phyloP scores from a whole-genome alignment of 768 basidiomycete species.

The Amanita pseudoporphyria region DNA sequence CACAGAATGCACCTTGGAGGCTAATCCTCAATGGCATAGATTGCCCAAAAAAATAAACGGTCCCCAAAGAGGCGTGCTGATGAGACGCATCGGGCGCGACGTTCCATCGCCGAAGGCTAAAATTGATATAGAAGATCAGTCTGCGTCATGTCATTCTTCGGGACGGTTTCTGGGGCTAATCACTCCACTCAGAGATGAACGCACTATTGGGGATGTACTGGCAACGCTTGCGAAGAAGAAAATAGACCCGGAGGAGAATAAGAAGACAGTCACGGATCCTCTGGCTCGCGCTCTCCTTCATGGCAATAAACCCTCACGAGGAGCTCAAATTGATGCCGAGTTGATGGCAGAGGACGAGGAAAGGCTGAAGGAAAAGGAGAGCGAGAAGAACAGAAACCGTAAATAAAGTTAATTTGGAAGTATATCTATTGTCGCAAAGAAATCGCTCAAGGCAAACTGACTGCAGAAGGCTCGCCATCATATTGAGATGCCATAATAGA shows the following conservation, averaged over 20 bases:
- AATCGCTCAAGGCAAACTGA: too few species aligned
- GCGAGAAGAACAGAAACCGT: not conserved
- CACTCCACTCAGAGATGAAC: constrained; percentile 27
- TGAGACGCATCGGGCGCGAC: constrained; percentile 19
- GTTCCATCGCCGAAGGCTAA: constrained; percentile 25
- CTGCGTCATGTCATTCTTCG: constrained; percentile 6
- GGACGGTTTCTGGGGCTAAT: not conserved
- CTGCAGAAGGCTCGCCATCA: too few species aligned
- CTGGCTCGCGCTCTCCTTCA: constrained; percentile 40
- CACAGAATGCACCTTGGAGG: not conserved
- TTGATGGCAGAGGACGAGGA: constrained; percentile 44
- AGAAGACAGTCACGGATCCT: constrained; percentile 31
- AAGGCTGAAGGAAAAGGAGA: constrained; percentile 32
- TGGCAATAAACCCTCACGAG: constrained; percentile 47
- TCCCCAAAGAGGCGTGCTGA: constrained; percentile 8
- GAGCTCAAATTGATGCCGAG: constrained; percentile 49
- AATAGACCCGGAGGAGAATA: constrained; percentile 19
- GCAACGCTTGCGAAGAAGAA: constrained; percentile 21
- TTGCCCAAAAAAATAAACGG: constrained; percentile 6
- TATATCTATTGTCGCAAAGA: too few species aligned
- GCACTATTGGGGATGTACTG: constrained; percentile 30
- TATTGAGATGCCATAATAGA: not conserved
- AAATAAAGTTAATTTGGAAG: too few species aligned
- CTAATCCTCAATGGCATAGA: constrained; percentile 1
- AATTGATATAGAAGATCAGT: constrained; percentile 33